Base-by-base conservation (phyloP, 257 asterid genomes). In the Jacaranda mimosifolia region DNA sequence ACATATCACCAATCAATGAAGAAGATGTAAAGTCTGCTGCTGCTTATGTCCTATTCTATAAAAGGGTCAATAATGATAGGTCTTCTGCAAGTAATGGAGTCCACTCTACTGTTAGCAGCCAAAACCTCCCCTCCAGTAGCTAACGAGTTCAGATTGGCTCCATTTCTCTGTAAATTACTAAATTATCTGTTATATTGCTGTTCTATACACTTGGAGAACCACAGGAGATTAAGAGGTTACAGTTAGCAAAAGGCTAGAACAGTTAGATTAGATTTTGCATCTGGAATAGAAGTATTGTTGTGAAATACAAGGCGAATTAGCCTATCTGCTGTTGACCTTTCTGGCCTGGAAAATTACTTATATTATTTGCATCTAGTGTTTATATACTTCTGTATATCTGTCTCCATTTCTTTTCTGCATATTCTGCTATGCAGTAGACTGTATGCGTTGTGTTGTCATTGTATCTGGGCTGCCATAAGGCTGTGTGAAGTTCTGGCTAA, bases 11-110 rank as follows among this genome's bases (percentile, higher is more conserved):
- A 9, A 91, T 96, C 69, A 89, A 86, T 60, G 99, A 96, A 83
- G 99, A 96, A 18, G 98, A 96, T 4, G 98, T 93, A 69, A 96
- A 93, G 85, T 90, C 99, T 17, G 86, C 84, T 75, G 97, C 97
- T 53, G 99, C 99, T 59, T 96, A 96, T 72, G 99, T 96, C 74
- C 88, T 96, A 42, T 96, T 96, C 75, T 96, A 96, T 79, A 86
- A 96, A 85, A 90, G 97, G 88, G 94, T 91, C 53, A 88, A 78
- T 80, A 84, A 68, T 14, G 96, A 92, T 51, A 87, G 89, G 67
- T 79, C 94, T 67, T 85, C 84, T 73, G 77, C 82, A 26, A 86
- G 88, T 80, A 88, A 89, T 70, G 96, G 95, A 72, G 81, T 86
- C 78, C 55, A 73, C 83, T 78, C 85, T 35, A 72, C 86, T 12